Percentiles rank a stretch among this genome's conserved stretches.
phyloP scores from a whole-genome alignment of 2,329 filamentous ascomycete species.

The Sclerotiophoma versabilis region DNA sequence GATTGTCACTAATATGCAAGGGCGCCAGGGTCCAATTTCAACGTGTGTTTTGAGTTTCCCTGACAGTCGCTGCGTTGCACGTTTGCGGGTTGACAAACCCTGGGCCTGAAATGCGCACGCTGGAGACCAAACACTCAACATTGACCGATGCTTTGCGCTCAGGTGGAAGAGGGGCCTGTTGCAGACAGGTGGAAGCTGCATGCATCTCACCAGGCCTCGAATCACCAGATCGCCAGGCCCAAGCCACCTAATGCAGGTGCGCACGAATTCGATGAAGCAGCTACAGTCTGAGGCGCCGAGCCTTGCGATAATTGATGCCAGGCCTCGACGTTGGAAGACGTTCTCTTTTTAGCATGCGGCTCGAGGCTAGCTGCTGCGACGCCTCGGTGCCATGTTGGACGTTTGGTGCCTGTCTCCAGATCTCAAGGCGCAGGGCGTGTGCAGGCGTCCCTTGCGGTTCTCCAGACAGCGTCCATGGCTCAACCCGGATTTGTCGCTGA shows the following conservation, averaged over 20 bases:
- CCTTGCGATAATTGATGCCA: constrained; percentile 22
- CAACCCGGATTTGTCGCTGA: constrained; percentile 2
- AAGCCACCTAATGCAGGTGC: constrained; percentile 7
- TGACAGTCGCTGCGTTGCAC: not conserved
- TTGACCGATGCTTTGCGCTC: not conserved
- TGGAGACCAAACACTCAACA: not conserved
- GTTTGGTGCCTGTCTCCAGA: constrained; percentile 32
- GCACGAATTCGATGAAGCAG: constrained; percentile 19
- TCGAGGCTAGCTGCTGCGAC: constrained; percentile 28
- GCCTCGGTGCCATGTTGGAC: constrained; percentile 8
- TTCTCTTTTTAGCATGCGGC: constrained; percentile 24
- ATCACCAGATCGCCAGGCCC: constrained; percentile 8
- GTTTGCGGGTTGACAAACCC: not conserved
- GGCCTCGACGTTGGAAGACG: constrained; percentile 21
- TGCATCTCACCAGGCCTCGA: constrained; percentile 17
- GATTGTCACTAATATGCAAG: not conserved
- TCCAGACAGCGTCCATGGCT: constrained; percentile 2
- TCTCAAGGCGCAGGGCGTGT: constrained; percentile 37
- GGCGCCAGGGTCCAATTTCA: constrained; percentile 4
- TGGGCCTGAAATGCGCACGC: constrained; percentile 2
- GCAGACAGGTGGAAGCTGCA: constrained; percentile 10
- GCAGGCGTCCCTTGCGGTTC: constrained; percentile 2
- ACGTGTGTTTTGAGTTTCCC: not conserved
- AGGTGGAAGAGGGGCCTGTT: constrained; percentile 4
- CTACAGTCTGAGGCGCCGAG: constrained; percentile 21